Percentiles rank a stretch among this genome's conserved stretches.
Evolutionary conservation across 176 grass and related monocot species (phyloP).

Genomic region (Paspalum notatum): DNA sequence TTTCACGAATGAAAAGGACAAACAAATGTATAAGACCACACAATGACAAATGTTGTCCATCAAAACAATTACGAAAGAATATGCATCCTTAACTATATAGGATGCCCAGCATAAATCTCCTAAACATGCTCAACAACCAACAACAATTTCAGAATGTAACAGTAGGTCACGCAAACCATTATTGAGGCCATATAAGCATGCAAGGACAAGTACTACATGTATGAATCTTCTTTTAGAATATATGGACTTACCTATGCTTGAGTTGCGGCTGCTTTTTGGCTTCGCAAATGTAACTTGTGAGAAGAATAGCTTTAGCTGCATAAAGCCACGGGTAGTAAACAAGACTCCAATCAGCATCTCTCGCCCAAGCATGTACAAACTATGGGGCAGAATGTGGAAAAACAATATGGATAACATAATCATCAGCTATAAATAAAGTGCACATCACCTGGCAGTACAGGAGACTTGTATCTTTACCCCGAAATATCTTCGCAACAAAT

Average conservation of each 20-base stretch:
- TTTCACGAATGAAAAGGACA: slow-evolving; percentile 19
- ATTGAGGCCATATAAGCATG: neutral
- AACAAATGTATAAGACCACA: neutral
- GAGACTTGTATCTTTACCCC: slow-evolving; percentile 96
- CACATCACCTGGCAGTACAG: slow-evolving; percentile 77
- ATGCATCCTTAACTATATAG: neutral
- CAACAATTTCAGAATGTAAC: neutral
- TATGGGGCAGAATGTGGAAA: neutral
- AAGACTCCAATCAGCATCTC: neutral
- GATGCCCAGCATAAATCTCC: neutral
- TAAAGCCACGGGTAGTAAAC: neutral
- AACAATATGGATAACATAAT: neutral
- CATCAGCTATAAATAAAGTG: slow-evolving; percentile 7
- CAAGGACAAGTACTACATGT: neutral
- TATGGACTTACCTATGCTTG: slow-evolving; percentile 76
- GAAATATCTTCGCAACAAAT: slow-evolving; percentile 95
- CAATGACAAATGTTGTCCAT: neutral
- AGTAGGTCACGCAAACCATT: neutral
- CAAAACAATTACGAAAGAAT: neutral
- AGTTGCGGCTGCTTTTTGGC: slow-evolving; percentile 91
- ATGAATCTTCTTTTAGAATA: neutral
- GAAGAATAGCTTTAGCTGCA: slow-evolving; percentile 92
- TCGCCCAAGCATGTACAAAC: neutral
- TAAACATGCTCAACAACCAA: neutral
- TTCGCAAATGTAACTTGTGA: slow-evolving; percentile 93